Evolutionary conservation across 768 basidiomycete species (phyloP).

Genomic region (Lactarius pseudohatsudake): DNA sequence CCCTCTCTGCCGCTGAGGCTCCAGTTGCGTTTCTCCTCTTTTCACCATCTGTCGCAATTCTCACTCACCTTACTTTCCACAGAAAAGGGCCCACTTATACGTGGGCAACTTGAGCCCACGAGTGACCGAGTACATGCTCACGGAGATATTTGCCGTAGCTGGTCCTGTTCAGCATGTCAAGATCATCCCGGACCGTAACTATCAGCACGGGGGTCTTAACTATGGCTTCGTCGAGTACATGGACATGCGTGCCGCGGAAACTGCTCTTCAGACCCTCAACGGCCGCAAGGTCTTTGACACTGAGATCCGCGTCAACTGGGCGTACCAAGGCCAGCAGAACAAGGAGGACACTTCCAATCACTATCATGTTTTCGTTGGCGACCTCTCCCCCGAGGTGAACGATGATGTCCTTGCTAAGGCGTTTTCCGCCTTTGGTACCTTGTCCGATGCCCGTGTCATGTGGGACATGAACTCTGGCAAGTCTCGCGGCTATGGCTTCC

Average conservation of each 20-base stretch:
- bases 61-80: constrained; percentile 30
- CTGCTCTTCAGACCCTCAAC: constrained; percentile 96
- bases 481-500: constrained; percentile 96
- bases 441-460: constrained; percentile 99
- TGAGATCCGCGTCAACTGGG: constrained; percentile 99
- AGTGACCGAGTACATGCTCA: constrained; percentile 99
- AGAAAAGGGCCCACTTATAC: constrained; percentile 96
- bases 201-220: constrained; percentile 98
- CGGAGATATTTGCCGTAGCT: constrained; percentile 95
- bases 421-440: constrained; percentile 93
- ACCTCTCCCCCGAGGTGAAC: constrained; percentile 98
- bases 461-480: constrained; percentile 99
- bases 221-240: constrained; percentile 99
- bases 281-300: constrained; percentile 99
- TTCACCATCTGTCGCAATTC: not conserved
- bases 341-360: constrained; percentile 98
- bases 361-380: constrained; percentile 99
- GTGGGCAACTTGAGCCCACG: constrained; percentile 97
- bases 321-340: constrained; percentile 96
- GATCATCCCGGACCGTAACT: constrained; percentile 99
- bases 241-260: constrained; percentile 98
- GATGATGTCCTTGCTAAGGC: constrained; percentile 96
- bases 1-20: constrained; percentile 70
- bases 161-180: constrained; percentile 98
- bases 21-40: constrained; percentile 50